Evolutionary conservation across 768 basidiomycete genomes (phyloP).

Genomic region (Termitomyces sp.): DNA sequence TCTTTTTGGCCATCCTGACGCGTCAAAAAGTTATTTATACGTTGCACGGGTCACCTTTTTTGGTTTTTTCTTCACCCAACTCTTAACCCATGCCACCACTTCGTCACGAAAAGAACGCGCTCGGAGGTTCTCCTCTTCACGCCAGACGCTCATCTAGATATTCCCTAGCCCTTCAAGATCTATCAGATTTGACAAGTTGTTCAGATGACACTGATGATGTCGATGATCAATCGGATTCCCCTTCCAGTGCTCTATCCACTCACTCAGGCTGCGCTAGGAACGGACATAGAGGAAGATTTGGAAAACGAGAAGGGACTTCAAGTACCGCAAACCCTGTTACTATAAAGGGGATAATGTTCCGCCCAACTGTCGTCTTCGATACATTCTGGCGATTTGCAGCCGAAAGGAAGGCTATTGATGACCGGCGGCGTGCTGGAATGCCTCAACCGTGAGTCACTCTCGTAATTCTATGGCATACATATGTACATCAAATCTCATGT

Average conservation of each 20-base stretch:
- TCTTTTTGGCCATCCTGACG: background rate
- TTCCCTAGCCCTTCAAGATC: background rate
- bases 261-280: background rate
- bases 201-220: background rate
- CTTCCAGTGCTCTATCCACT: background rate
- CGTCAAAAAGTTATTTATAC: conserved; percentile 1
- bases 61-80: background rate
- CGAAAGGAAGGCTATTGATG: conserved; percentile 58
- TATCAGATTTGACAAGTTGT: conserved; percentile 3
- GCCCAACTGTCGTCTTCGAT: conserved; percentile 54
- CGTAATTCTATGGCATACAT: background rate
- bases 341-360: conserved; percentile 37
- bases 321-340: conserved; percentile 23
- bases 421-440: conserved; percentile 47
- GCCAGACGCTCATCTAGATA: background rate
- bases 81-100: conserved; percentile 1
- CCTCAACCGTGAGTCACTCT: conserved; percentile 46
- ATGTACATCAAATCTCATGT: conserved; percentile 8
- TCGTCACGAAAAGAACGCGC: background rate
- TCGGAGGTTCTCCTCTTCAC: background rate
- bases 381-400: conserved; percentile 59
- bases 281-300: background rate
- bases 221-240: background rate
- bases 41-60: background rate
- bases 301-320: background rate